Evolutionary conservation across 345 rosid species (phyloP), one percentile per base, ranked within the genome.

Genomic region (Lenwebbia sp.): DNA sequence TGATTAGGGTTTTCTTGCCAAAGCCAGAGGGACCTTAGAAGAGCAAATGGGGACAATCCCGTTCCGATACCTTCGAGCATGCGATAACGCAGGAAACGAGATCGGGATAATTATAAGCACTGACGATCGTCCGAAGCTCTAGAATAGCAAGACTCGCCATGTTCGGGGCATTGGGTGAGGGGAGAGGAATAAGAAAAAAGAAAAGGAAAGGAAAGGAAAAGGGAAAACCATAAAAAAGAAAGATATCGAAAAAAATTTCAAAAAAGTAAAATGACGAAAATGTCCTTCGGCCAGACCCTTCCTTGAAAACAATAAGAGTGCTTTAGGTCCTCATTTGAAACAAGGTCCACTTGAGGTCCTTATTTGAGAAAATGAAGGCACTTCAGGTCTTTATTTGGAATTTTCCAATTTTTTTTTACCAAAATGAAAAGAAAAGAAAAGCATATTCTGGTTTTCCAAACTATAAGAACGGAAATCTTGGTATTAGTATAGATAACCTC

Each of bases 1-100:
- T 94, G 88, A 97, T 92, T 90, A 95, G 98, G 94, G 99, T 97
- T 95, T 96, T 97, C 94, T 97, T 97, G 90, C 99, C 98, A 37
- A 95, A 94, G 37, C 99, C 99, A 83, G 96, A 90, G 9, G 99
- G 98, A 37, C 99, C 99, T 90, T 94, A 94, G 93, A 97, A 96
- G 84, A 97, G 98, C 90, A 97, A 91, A 88, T 97, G 99, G 7
- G 98, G 99, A 83, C 98, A 97, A 89, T 97, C 98, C 84, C 96
- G 99, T 88, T 97, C 96, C 12, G 93, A 57, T 5, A 96, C 99
- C 99, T 96, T 83, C 5, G 5, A 23, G 33, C 55, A 55, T 23
- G 37, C 26, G 47, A 74, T 44, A 44, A 28, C 22, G 28, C 9
- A 54, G 70, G 23, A 40, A 56, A 21, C 13, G 51, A 81, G 86